These are phyloP conservation scores for Inga laurina DNA, from an alignment of 306 rosid genomes.

Conservation along the genomic window DNA sequence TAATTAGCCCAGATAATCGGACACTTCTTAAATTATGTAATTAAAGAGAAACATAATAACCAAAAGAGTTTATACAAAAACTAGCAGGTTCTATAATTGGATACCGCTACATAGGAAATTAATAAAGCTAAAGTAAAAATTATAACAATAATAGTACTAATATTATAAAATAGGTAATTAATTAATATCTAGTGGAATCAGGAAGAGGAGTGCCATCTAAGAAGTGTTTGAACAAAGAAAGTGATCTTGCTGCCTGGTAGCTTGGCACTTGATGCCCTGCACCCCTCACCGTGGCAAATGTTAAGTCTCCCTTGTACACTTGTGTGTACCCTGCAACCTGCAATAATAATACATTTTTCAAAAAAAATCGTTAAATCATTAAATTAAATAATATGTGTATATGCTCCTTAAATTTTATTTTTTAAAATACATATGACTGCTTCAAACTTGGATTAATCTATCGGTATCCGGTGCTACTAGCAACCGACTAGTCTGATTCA, in stretches of 20 bases:
- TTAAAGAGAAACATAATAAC: background rate
- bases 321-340: constrained; percentile 61
- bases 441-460: too few species aligned
- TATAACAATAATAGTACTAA: background rate
- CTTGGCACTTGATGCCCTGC: constrained; percentile 84
- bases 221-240: constrained; percentile 59
- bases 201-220: constrained; percentile 59
- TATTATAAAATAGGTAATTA: background rate
- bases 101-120: background rate
- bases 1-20: too few species aligned
- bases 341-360: background rate
- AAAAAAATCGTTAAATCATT: too few species aligned
- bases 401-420: too few species aligned
- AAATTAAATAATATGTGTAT: background rate
- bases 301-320: constrained; percentile 54
- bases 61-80: background rate
- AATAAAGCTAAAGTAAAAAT: background rate
- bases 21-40: too few species aligned
- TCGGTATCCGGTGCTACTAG: too few species aligned
- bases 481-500: too few species aligned
- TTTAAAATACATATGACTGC: too few species aligned
- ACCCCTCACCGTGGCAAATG: constrained; percentile 58
- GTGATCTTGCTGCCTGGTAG: constrained; percentile 61
- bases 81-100: background rate
- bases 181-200: background rate